phyloP scores from a whole-genome alignment of 73 alveolate genomes.

The Strombidium stylifer region DNA sequence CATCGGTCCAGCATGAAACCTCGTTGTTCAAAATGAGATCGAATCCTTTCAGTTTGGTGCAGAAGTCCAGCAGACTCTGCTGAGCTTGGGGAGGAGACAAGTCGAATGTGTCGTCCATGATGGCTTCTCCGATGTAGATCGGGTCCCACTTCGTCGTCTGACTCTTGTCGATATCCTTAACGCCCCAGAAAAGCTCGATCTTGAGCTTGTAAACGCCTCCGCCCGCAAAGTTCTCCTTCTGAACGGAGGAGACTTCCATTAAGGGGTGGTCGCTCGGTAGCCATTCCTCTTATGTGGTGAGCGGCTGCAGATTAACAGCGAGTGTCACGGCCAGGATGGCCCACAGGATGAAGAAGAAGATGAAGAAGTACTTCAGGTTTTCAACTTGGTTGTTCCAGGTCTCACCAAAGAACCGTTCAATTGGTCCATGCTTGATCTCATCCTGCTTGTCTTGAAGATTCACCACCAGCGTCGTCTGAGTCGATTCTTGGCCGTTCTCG shows the following conservation, averaged over 20 bases:
- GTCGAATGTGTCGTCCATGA: background rate
- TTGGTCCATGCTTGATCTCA: too few species aligned
- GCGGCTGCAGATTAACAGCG: background rate
- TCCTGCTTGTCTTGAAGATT: too few species aligned
- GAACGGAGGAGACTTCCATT: background rate
- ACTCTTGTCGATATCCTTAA: background rate
- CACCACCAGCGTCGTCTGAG: too few species aligned
- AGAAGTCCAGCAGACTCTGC: background rate
- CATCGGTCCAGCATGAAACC: background rate
- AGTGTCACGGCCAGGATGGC: background rate
- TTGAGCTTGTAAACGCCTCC: background rate
- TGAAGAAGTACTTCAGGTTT: background rate
- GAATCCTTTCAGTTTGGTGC: conserved; percentile 4
- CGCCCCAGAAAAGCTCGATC: background rate
- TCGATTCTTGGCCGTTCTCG: too few species aligned
- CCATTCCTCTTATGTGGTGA: background rate
- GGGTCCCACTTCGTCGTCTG: conserved; percentile 1
- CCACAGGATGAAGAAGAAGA: background rate
- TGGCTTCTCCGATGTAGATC: background rate
- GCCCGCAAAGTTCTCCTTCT: background rate
- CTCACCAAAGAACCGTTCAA: background rate
- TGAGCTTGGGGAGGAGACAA: conserved; percentile 4
- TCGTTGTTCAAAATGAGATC: background rate
- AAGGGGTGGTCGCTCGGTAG: background rate
- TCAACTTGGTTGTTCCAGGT: background rate